Base-by-base conservation (phyloP, 192 early-diverging fungal genomes). In the Jimgerdemannia flammicorona region DNA sequence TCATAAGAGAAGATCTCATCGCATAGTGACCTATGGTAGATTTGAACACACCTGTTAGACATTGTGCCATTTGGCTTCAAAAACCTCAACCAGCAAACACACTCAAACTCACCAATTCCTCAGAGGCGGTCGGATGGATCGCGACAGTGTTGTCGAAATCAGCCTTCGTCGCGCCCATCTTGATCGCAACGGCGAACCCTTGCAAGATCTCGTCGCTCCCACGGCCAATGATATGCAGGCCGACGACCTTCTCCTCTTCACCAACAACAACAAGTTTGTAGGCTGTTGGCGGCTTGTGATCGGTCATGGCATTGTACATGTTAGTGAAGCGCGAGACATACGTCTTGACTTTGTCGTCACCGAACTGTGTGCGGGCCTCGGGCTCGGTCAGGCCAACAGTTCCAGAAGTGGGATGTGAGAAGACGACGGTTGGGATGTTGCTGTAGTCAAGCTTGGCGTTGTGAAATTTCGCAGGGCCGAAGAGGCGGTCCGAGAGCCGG, bases 131-230 rank as follows among this genome's bases (percentile, higher is more conserved):
- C 42, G 98, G 98, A 83, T 99, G 98, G 75, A 98, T 97, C 20
- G 98, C 98, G 64, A 99, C 96, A 63, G 93, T 94, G 80, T 73
- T 90, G 81, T 98, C 98, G 86, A 99, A 95, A 80, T 99, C 95
- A n/a, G 85, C 90, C 85, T 99, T 99, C 67, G 95, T 98, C n/a
- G 97, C 97, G 20, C 97, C 98, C 98, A 99, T 98, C 84, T 96
- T 95, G 70, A 99, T 81, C 20, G 98, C 98, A 43, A 99, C 96
- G 64, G 93, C 91, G 82, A 99, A 98, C 43, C 98, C 97, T 88
- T 99, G 96, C 72, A 99, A 80, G 73, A 95, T 94, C 84, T 93
- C 93, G 79, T 97, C 97, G 74, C 91, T 91, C 4, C 91, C 95
- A 70, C 87, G 87, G 54, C 98, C 98, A 70, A 98, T 89, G 43